Evolutionary conservation across 768 basidiomycete genomes (phyloP), one percentile per base, ranked within the genome.

Genomic region (Clitopilus passeckerianus): DNA sequence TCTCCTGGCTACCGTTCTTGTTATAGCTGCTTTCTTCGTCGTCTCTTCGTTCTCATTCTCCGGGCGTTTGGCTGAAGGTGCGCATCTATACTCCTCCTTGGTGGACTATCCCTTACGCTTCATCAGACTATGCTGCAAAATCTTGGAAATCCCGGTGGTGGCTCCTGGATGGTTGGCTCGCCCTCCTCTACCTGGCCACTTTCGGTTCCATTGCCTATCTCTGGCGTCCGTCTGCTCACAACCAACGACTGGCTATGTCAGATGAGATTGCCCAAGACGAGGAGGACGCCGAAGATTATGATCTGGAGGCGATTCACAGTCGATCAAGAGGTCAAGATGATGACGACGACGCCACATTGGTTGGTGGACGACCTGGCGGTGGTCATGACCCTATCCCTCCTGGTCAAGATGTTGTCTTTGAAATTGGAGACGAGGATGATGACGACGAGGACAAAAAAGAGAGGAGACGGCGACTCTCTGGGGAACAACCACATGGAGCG

Each of bases 191-290:
- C 71, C 82, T 97, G 52, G 75, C 80, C 27, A 86, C 88, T 34
- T 98, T 98, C 71, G 74, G 77, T 61, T 76, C 83, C 9, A 93
- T 98, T 62, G 86, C 91, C 1, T 97, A 86, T 74, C 78, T 98
- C 27, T 99, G 97, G 96, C 84, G 95, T 34, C 97, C 97, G 24
- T 89, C 90, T n/a, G 84, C 80, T 41, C 86, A 91, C 70, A 95
- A 95, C 78, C 82, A 90, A 76, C 86, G 91, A 88, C 89, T 99
- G 61, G 87, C 93, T 34, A 95, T 98, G 90, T 95, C 93, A 23
- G 95, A 98, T 63, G 97, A 99, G 75, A 74, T 98, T 56, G 93
- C 97, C 23, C 94, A 95, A 74, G 90, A 95, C 66, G 93, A 95
- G 68, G 88, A 90, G 66, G 95, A 95, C 64, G 95, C 93, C 0